phyloP scores from a whole-genome alignment of 805 yeast genomes.

The Peterozyma xylosa region DNA sequence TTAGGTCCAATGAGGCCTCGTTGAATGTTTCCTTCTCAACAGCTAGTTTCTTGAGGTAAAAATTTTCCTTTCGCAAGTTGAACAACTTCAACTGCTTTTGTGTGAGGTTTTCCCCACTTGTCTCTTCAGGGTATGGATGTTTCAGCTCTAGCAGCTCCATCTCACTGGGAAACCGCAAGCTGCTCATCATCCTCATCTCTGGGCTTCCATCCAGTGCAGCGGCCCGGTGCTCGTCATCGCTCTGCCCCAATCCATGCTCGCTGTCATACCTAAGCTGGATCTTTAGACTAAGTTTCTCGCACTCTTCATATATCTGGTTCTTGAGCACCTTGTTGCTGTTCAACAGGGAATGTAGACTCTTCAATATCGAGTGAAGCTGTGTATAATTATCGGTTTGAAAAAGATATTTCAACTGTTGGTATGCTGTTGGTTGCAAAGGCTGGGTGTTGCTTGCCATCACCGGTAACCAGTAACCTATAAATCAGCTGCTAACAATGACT shows the following conservation, averaged over 20 bases:
- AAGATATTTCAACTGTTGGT: constrained; percentile 6
- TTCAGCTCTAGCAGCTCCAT: background rate
- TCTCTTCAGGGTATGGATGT: background rate
- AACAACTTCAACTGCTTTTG: constrained; percentile 1
- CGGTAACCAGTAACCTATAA: background rate
- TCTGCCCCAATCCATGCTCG: background rate
- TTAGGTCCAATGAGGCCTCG: constrained; percentile 1
- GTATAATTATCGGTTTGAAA: constrained; percentile 9
- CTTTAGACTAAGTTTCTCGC: constrained; percentile 3
- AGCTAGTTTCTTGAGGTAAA: background rate
- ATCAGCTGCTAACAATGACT: background rate
- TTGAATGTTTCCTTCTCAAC: constrained; percentile 7
- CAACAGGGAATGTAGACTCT: constrained; percentile 1
- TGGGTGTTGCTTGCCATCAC: background rate
- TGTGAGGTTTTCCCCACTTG: background rate
- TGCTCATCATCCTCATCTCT: constrained; percentile 1
- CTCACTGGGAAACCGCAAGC: background rate
- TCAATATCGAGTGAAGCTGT: constrained; percentile 6
- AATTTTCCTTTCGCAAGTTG: background rate
- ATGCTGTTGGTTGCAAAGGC: background rate
- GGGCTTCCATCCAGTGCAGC: background rate
- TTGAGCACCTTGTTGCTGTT: constrained; percentile 6
- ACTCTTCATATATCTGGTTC: constrained; percentile 3
- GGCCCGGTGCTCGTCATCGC: background rate
- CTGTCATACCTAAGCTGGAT: background rate